Evolutionary conservation across 106 monocot genomes (phyloP), one percentile per base, ranked within the genome.

Genomic region (Acorus calamus): DNA sequence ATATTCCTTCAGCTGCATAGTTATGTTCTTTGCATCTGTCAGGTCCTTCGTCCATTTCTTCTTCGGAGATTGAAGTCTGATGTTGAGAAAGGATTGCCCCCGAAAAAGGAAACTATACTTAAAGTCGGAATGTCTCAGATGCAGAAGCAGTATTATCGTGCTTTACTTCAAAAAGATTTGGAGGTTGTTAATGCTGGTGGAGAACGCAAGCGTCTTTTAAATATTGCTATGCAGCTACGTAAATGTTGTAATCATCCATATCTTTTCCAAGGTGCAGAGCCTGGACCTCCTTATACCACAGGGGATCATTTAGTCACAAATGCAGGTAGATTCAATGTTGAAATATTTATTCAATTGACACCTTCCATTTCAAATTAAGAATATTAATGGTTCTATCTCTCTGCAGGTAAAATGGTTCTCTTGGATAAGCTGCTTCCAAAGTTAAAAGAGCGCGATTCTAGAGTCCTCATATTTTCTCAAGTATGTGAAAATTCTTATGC

Each of bases 161-260:
- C 91, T 56, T 66, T 96, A 49, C 87, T 91, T 70, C 87, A 91
- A 69, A 91, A 91, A 74, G 96, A 91, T 82, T 74, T 96, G 71
- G 91, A 94, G 47, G 82, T 90, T 52, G 55, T 96, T 59, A 88
- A 96, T 81, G 77, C 83, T 74, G 91, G 96, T 55, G 91, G 87
- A 8, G 87, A 96, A 57, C 77, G 91, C 44, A 91, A 90, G 49
- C 80, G 85, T 49, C 96, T 96, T 67, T 60, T 88, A 7, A 96
- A 96, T 54, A 83, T 96, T 71, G 87, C 91, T 53, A 91, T 96
- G 96, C 96, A 96, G 74, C 67, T 96, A 42, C 76, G 85, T 4
- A 96, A 96, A 71, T 92, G 86, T 56, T 90, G 94, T 69, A 90
- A 96, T 61, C 90, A 90, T 76, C 94, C 94, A 66, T 90, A 96